Evolutionary conservation across 345 rosid species (phyloP).

Genomic region (Sisymbrium altissimum): DNA sequence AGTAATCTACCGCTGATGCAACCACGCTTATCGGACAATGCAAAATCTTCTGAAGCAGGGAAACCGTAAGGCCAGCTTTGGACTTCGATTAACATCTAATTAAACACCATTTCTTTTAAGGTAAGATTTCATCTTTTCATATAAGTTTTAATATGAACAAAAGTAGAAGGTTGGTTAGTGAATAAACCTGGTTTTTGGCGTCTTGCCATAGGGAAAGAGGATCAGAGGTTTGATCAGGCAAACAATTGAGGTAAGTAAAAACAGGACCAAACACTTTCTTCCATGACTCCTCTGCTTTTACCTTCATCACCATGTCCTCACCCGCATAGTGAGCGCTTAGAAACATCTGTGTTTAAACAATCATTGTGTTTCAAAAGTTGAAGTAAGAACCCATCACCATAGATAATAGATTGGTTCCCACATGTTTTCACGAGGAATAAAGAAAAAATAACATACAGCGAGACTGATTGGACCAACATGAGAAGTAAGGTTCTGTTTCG

Average conservation of each 20-base stretch:
- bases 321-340: conserved; percentile 84
- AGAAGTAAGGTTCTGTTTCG: conserved; percentile 64
- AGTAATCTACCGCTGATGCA: conserved; percentile 53
- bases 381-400: background rate
- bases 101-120: background rate
- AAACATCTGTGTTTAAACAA: conserved; percentile 55
- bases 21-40: conserved; percentile 52
- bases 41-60: conserved; percentile 68
- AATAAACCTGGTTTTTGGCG: conserved; percentile 65
- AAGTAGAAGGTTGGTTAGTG: background rate
- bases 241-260: conserved; percentile 59
- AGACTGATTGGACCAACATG: conserved; percentile 60
- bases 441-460: conserved; percentile 30
- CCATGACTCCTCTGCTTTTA: conserved; percentile 72
- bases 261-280: conserved; percentile 92
- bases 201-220: conserved; percentile 67
- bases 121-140: background rate
- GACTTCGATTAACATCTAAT: conserved; percentile 57
- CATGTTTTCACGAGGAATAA: background rate
- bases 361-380: background rate
- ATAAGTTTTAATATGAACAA: background rate
- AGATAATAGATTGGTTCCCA: background rate
- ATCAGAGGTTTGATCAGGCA: conserved; percentile 31
- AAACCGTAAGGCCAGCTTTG: conserved; percentile 81
- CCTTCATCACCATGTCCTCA: conserved; percentile 66